Evolutionary conservation across 495 filamentous ascomycete genomes (phyloP), one percentile per base, ranked within the genome.

Genomic region (Lasiosphaeria miniovina): DNA sequence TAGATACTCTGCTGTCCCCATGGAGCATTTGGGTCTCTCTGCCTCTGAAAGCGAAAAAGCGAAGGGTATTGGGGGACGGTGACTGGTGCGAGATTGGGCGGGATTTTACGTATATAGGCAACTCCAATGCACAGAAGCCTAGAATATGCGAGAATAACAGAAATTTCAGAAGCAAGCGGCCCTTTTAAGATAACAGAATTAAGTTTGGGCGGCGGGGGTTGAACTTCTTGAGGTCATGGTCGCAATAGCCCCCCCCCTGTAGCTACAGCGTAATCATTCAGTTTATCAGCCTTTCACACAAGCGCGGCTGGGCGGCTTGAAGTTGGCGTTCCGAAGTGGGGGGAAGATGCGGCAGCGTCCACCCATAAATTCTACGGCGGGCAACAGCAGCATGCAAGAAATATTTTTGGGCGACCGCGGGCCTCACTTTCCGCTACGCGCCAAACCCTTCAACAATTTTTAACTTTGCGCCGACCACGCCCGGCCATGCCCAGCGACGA

Each of bases 1-100:
- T 66, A 71, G 62, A 59, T 54, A 34, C 52, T 43, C 36, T 5
- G 54, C 61, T 54, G 58, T 54, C 41, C 66, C 66, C 68, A 68
- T 71, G 64, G 43, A 46, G 43, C 43, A n/a, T 11, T 46, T 11
- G 43, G 43, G 15, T 46, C 12, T 46, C 43, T 2, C 12, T 46
- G 43, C 12, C 43, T 14, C 43, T 46, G 12, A 5, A n/a, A n/a
- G 15, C 12, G 43, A 14, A 46, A n/a, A 41, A 41, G 12, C 1
- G 8, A n/a, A n/a, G 43, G 12, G 12, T 14, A 46, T 14, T 14
- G 43, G 11, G 11, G 15, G 15, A 46, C 15, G 43, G 12, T 12
- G 43, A 41, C 24, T 24, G 24, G 24, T 0, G 24, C 24, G 24
- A 24, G 24, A 24, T 24, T 24, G 2, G 24, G 24, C 24, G 24